phyloP scores from a whole-genome alignment of 179 eudicot genomes.

The Spinacia oleracea region DNA sequence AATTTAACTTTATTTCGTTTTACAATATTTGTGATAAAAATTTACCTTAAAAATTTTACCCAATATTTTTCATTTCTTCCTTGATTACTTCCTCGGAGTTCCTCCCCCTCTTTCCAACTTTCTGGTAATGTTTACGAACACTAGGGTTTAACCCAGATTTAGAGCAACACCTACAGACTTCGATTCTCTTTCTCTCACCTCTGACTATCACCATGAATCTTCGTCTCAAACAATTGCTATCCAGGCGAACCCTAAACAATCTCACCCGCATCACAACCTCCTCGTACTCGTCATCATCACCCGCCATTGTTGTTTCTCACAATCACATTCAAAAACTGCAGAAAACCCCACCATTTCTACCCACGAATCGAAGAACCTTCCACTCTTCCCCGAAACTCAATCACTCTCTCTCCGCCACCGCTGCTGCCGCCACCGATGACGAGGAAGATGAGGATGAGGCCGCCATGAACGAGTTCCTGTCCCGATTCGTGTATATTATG shows the following conservation, averaged over 20 bases:
- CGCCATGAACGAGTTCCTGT: constrained; percentile 77
- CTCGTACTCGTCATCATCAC: background rate
- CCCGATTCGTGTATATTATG: constrained; percentile 83
- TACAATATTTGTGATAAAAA: no score
- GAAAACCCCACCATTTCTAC: background rate
- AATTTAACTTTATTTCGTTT: no score
- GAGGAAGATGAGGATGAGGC: constrained; percentile 47
- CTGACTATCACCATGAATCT: constrained; percentile 14
- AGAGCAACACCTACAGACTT: no score
- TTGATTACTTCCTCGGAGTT: no score
- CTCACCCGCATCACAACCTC: background rate
- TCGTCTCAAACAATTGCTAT: background rate
- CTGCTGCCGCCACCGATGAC: background rate
- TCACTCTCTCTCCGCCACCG: background rate
- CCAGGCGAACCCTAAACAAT: background rate
- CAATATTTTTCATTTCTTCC: no score
- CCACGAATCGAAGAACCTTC: background rate
- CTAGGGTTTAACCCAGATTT: no score
- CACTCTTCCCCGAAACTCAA: background rate
- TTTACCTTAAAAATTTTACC: no score
- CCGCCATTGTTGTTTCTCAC: constrained; percentile 14
- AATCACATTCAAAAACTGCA: background rate
- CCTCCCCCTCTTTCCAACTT: no score
- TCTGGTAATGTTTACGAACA: no score
- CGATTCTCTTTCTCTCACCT: background rate